Evolutionary conservation across 805 yeast species (phyloP).

Genomic region (Torulaspora franciscae): DNA sequence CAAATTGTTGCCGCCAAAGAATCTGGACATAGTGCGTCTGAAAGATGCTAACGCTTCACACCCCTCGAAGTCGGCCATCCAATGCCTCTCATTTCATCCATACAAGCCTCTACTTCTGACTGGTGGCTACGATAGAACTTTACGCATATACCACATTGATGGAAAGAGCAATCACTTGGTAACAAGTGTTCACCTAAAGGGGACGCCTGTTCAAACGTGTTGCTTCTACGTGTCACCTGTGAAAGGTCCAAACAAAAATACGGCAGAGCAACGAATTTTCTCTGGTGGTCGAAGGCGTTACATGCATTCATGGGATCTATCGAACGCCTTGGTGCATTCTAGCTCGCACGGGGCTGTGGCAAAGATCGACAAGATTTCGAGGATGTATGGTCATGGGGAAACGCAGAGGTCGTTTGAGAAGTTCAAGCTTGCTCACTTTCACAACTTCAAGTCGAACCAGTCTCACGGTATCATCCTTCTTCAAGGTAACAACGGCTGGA

Average conservation of each 20-base stretch:
- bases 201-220: slow-evolving; percentile 78
- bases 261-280: slow-evolving; percentile 47
- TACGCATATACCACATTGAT: slow-evolving; percentile 84
- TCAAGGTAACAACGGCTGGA: slow-evolving; percentile 85
- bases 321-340: slow-evolving; percentile 41
- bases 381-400: slow-evolving; percentile 87
- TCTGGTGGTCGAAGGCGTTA: slow-evolving; percentile 90
- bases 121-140: slow-evolving; percentile 87
- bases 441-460: slow-evolving; percentile 18
- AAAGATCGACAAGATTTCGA: slow-evolving; percentile 72
- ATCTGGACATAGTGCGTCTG: slow-evolving; percentile 71
- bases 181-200: slow-evolving; percentile 71
- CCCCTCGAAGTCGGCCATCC: slow-evolving; percentile 75
- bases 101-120: slow-evolving; percentile 70
- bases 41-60: slow-evolving; percentile 78
- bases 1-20: slow-evolving; percentile 61
- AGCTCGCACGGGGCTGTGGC: slow-evolving; percentile 20
- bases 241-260: slow-evolving; percentile 1
- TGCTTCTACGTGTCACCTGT: slow-evolving; percentile 29
- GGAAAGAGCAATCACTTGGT: slow-evolving; percentile 79
- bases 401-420: slow-evolving; percentile 84
- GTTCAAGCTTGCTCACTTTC: slow-evolving; percentile 59
- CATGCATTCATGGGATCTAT: slow-evolving; percentile 88
- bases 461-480: slow-evolving; percentile 68
- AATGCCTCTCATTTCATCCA: slow-evolving; percentile 79